phyloP scores from a whole-genome alignment of 768 basidiomycete genomes.

The Clitopilus hobsonii region DNA sequence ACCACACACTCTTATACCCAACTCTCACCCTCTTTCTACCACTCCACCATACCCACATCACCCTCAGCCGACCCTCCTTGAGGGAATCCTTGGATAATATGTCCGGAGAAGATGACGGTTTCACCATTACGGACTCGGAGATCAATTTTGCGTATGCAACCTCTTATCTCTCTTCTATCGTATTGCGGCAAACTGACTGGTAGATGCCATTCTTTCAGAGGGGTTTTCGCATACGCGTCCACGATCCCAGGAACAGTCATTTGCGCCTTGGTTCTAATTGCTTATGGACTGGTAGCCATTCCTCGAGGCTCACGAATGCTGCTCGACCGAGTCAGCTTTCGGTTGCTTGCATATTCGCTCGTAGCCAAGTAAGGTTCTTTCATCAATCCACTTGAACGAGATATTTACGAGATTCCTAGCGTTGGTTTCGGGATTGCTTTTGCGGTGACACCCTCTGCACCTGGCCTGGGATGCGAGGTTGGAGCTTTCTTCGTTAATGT shows the following conservation, averaged over 20 bases:
- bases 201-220: constrained; percentile 6
- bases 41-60: neutral
- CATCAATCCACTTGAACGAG: neutral
- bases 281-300: constrained; percentile 4
- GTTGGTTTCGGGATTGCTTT: constrained; percentile 18
- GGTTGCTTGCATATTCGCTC: constrained; percentile 6
- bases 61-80: neutral
- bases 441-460: constrained; percentile 8
- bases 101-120: neutral
- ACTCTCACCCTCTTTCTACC: neutral
- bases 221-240: constrained; percentile 3
- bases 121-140: neutral
- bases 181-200: neutral
- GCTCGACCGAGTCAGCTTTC: constrained; percentile 13
- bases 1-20: too few species aligned
- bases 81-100: neutral
- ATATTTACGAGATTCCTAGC: constrained; percentile 2
- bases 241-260: constrained; percentile 8
- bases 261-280: constrained; percentile 7
- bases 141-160: neutral
- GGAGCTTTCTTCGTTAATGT: constrained; percentile 19
- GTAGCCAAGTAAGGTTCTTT: constrained; percentile 6
- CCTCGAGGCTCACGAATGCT: neutral
- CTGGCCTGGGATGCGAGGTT: constrained; percentile 11
- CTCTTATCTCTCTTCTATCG: neutral